Evolutionary conservation across 768 basidiomycete genomes (phyloP), one percentile per base, ranked within the genome.

Genomic region (Pluteus cervinus): DNA sequence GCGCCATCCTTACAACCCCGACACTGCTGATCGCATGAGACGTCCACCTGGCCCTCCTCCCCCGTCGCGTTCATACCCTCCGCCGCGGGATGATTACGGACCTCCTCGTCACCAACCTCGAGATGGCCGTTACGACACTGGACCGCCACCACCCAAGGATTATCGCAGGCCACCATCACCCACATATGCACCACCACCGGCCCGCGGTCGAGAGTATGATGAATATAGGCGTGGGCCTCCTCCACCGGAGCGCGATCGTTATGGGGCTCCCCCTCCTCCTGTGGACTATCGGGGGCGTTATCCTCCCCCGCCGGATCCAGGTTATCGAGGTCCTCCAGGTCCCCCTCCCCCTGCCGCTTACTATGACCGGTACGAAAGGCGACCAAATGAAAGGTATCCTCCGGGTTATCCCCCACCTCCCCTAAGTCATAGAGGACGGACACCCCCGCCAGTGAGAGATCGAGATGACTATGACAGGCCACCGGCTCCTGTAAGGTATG

Each of bases 381-480:
- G 79, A 43, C 58, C 75, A 14, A 66, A 68, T 54, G 68, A 81
- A 20, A 63, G 71, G 36, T 68, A 68, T 50, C 57, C 63, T 32
- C 55, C 69, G 34, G 45, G 62, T 28, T 56, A 69, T 36, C 75
- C 68, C 38, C 65, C 74, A 44, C 57, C 74, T 10, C n/a, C n/a
- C n/a, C n/a, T n/a, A n/a, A n/a, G n/a, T n/a, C n/a, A n/a, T n/a
- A 62, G 73, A 33, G 74, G 70, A 4, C 71, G 83, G 24, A 68
- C 78, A 45, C 68, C 76, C 41, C 73, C 72, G 21, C 74, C 79
- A 25, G 69, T 72, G n/a, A 65, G 79, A 43, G 60, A 53, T 41
- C 69, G 79, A 38, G 81, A 85, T 26, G 82, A 85, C 16, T 77
- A 72, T 45, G 82, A 85, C 23, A 68, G 79, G 51, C 50, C 50